Evolutionary conservation across 2,329 filamentous ascomycete species (phyloP), one percentile per base, ranked within the genome.

Genomic region (Madurella fahalii): DNA sequence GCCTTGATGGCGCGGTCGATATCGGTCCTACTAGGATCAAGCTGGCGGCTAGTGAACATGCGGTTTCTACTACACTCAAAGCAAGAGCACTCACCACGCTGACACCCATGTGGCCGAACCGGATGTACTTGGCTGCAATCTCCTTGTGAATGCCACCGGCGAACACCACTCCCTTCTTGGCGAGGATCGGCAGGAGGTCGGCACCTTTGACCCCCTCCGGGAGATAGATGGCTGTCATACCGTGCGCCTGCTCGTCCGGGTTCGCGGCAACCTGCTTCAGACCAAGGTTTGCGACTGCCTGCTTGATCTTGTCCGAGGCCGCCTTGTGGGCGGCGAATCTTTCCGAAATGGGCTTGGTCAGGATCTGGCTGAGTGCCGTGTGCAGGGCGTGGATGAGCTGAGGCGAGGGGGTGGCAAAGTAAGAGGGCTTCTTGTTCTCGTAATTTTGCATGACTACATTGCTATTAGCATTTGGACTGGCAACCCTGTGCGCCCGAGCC

Each of bases 21-120:
- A 69, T 99, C 90, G 50, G 80, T 81, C 59, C 92, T 81, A 59
- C 82, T 83, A 30, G 89, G 81, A 68, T 96, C 90, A 65, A 86
- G 89, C 74, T 85, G 52, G 40, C 42, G 34, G 34, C 53, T 66
- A 59, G 68, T 68, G 50, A 62, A 53, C 40, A 48, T 61, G 49
- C 62, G 50, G 13, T 39, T 52, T 41, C 48, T 7, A 39, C 17
- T 40, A 42, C 47, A 52, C 7, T 39, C 15, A 8, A 46, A 4
- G 17, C 40, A n/a, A 54, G 47, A 43, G 4, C 39, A 78, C 83
- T 74, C 74, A 85, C 83, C 63, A 92, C 87, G 68, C 88, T 94
- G 59, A 97, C 90, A 63, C 94, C 94, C 94, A 99, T 99, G 72
- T 97, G 94, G 42, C 94, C 94, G 67, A 99, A 94, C 30, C 94